These are phyloP conservation scores for Endotrypanum monterogeii DNA, from an alignment of 208 protist species.

Conservation along the genomic window DNA sequence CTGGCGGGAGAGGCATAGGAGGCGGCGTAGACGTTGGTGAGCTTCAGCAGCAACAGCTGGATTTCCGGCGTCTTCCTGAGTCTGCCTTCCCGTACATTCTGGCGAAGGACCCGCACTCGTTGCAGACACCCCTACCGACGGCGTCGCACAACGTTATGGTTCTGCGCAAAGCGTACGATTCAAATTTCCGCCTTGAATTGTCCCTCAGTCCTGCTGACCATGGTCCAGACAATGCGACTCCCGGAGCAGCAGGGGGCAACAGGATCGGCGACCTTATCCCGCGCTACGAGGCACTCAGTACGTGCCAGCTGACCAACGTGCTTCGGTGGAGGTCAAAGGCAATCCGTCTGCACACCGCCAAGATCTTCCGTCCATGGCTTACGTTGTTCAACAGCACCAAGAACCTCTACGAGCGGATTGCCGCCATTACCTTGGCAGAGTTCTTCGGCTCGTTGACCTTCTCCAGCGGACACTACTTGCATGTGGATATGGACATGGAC, in stretches of 20 bases:
- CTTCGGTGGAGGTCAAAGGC: constrained; percentile 76
- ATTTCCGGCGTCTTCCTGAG: constrained; percentile 54
- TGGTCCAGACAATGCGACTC: constrained; percentile 8
- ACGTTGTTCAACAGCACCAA: constrained; percentile 44
- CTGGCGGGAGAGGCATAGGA: constrained; percentile 43
- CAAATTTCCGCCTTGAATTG: constrained; percentile 75
- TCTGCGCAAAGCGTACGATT: constrained; percentile 67
- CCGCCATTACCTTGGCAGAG: constrained; percentile 47
- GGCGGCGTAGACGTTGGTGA: constrained; percentile 26
- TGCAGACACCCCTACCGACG: constrained; percentile 16
- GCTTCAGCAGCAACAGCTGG: constrained; percentile 46
- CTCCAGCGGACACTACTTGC: constrained; percentile 56
- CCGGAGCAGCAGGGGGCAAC: constrained; percentile 1
- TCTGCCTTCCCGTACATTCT: constrained; percentile 51
- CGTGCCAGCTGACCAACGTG: constrained; percentile 81
- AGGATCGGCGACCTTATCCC: constrained; percentile 29
- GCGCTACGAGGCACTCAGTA: constrained; percentile 50
- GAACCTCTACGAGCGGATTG: constrained; percentile 53
- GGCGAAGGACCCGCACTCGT: constrained; percentile 32
- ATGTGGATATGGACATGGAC: constrained; percentile 37
- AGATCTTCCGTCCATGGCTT: constrained; percentile 53
- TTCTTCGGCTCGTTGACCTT: constrained; percentile 64
- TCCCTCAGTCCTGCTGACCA: constrained; percentile 59
- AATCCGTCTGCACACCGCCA: constrained; percentile 46
- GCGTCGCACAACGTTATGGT: constrained; percentile 66